Conservation (phyloP, 805 yeast genomes). For the Metschnikowia drakensbergensis region DNA sequence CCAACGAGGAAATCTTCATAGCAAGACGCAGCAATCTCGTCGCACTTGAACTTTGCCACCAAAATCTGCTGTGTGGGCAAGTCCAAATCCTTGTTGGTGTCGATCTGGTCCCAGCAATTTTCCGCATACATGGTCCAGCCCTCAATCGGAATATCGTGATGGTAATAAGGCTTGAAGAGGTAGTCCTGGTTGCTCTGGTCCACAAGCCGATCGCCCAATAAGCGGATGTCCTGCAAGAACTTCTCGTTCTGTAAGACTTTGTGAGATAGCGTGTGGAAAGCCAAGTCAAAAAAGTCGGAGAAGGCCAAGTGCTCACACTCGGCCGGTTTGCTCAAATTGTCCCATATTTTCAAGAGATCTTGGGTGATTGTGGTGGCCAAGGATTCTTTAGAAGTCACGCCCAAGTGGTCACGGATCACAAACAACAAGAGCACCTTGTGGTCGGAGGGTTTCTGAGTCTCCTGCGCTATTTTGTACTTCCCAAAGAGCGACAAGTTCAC, state of each 20-base stretch:
- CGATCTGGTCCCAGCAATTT: constrained; percentile 92
- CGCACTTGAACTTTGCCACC: constrained; percentile 92
- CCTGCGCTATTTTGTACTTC: constrained; percentile 27
- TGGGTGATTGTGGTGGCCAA: constrained; percentile 62
- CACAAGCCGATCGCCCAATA: constrained; percentile 61
- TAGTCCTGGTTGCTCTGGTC: constrained; percentile 26
- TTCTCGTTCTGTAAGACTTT: constrained; percentile 75
- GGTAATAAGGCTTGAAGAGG: constrained; percentile 67
- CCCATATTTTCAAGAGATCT: constrained; percentile 81
- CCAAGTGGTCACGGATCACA: constrained; percentile 90
- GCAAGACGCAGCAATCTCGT: constrained; percentile 61
- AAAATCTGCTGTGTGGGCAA: constrained; percentile 94
- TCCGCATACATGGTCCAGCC: constrained; percentile 94
- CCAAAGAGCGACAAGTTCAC: constrained; percentile 88
- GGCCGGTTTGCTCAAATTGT: constrained; percentile 65
- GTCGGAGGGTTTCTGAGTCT: constrained; percentile 21
- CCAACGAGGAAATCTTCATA: constrained; percentile 27
- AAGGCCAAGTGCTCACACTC: constrained; percentile 53
- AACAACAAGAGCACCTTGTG: constrained; percentile 72
- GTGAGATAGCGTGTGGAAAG: constrained; percentile 79
- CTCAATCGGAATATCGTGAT: constrained; percentile 84
- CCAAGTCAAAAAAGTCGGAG: constrained; percentile 77
- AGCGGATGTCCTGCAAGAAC: constrained; percentile 57
- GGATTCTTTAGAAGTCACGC: constrained; percentile 75
- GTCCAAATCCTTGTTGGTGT: constrained; percentile 87